Conservation (phyloP, 805 yeast genomes). For the Metschnikowia corniflorae region DNA sequence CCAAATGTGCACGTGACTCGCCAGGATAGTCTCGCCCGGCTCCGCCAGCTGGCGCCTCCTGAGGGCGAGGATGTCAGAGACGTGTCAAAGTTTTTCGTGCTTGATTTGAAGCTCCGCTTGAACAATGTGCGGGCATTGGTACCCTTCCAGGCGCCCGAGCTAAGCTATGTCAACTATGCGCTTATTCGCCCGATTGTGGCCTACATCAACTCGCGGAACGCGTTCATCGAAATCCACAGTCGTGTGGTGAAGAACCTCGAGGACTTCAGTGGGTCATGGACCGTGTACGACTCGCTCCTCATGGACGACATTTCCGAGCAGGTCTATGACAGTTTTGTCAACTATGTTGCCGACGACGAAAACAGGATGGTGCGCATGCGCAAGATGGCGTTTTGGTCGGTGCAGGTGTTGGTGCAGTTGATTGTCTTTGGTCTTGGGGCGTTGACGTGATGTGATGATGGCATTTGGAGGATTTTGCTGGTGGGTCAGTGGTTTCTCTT, state of each 20-base stretch:
- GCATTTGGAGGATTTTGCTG: too few relatives aligned
- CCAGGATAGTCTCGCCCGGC: conserved; percentile 30
- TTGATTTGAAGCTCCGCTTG: conserved; percentile 75
- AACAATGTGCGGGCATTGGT: conserved; percentile 86
- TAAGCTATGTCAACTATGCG: conserved; percentile 90
- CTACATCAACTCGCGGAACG: conserved; percentile 84
- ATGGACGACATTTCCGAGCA: conserved; percentile 90
- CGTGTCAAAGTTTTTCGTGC: conserved; percentile 56
- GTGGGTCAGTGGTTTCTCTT: too few relatives aligned
- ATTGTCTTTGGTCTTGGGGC: conserved; percentile 81
- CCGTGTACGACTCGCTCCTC: conserved; percentile 81
- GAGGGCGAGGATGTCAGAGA: conserved; percentile 26
- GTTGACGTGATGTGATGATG: too few relatives aligned
- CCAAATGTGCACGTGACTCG: conserved; percentile 28
- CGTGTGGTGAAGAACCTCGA: conserved; percentile 70
- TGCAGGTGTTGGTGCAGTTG: conserved; percentile 79
- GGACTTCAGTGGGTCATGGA: conserved; percentile 97
- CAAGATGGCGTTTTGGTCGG: conserved; percentile 90
- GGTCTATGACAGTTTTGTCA: conserved; percentile 86
- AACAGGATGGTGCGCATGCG: conserved; percentile 65
- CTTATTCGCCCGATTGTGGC: conserved; percentile 92
- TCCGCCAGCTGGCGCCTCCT: conserved; percentile 5
- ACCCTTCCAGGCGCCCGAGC: conserved; percentile 81
- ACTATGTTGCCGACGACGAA: conserved; percentile 85
- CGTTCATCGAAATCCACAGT: conserved; percentile 84